Evolutionary conservation across 1,284 basidiomycete species (phyloP).

Genomic region (Heterobasidion irregulare): DNA sequence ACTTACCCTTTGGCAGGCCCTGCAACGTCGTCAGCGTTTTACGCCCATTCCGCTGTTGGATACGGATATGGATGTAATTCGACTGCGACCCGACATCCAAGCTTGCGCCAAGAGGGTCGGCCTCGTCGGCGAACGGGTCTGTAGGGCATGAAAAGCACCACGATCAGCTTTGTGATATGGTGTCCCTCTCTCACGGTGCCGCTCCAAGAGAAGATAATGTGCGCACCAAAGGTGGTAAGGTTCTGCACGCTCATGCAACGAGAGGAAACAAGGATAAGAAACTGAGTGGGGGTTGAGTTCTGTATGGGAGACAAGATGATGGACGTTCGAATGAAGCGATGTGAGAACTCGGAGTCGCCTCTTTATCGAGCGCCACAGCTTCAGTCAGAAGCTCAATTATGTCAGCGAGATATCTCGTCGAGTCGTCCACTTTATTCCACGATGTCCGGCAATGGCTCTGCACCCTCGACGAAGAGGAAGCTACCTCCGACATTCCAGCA

Average conservation of each 20-base stretch:
- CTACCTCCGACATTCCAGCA: constrained; percentile 67
- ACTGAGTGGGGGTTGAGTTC: constrained; percentile 37
- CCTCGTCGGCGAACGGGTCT: constrained; percentile 95
- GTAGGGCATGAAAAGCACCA: constrained; percentile 3
- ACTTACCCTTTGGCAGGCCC: constrained; percentile 86
- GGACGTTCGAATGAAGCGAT: constrained; percentile 18
- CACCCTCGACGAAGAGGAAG: constrained; percentile 15
- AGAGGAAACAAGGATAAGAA: constrained; percentile 19
- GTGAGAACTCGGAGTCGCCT: constrained; percentile 13
- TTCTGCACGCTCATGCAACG: constrained; percentile 92
- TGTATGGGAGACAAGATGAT: constrained; percentile 18
- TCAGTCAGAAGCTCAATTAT: constrained; percentile 13
- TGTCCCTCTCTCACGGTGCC: too few species aligned
- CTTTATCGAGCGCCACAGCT: constrained; percentile 3
- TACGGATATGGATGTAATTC: constrained; percentile 92
- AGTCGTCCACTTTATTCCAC: background rate
- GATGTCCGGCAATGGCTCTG: background rate
- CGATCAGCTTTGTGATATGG: background rate
- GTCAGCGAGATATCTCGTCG: constrained; percentile 14
- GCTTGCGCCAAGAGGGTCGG: constrained; percentile 66
- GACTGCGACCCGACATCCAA: constrained; percentile 77
- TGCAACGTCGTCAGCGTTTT: constrained; percentile 99
- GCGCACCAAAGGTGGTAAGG: constrained; percentile 69
- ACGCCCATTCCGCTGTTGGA: constrained; percentile 98
- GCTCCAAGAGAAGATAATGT: constrained; percentile 1